Evolutionary conservation across 345 rosid species (phyloP), one percentile per base, ranked within the genome.

Genomic region (Citrus reticulata): DNA sequence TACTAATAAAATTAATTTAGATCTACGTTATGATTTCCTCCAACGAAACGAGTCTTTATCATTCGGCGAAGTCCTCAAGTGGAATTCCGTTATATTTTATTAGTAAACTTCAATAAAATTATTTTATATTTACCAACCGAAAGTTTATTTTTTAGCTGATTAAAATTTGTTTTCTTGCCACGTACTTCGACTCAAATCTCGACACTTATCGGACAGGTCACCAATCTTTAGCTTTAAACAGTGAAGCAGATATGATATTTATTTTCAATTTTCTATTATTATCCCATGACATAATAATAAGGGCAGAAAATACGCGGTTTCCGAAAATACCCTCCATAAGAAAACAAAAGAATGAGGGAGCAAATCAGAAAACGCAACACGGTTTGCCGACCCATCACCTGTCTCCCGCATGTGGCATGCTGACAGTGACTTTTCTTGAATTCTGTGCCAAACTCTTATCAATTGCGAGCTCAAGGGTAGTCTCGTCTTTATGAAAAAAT

Each of bases 331-430:
- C 84, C 80, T 37, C 27, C 8, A 68, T 46, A 25, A 59, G 34
- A 34, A 39, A 76, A 64, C 55, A 6, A 46, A 81, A 55, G 34
- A 46, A 60, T 25, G 4, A 49, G 49, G 40, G 9, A 10, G 3
- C 7, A 71, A 58, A 69, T 46, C 76, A 57, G 46, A 13, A 59
- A 57, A 70, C 54, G 74, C 77, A 42, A 25, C 59, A 35, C 73
- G 75, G 76, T 76, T 61, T 9, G 82, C 81, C 78, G 42, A 78
- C 84, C 67, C 51, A 13, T 42, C 67, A 57, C 16, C 11, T 72
- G 84, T 46, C 81, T 17, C 66, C 74, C 61, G 42, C 80, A 49
- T 22, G 77, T 55, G 67, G 37, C 74, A 55, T 0, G 5, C 49
- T 40, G 69, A 39, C 62, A 35, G 7, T 40, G 54, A 70, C 70